These are phyloP conservation scores for Russula griseocarnosa DNA, from an alignment of 768 basidiomycete species.

Conservation along the genomic window DNA sequence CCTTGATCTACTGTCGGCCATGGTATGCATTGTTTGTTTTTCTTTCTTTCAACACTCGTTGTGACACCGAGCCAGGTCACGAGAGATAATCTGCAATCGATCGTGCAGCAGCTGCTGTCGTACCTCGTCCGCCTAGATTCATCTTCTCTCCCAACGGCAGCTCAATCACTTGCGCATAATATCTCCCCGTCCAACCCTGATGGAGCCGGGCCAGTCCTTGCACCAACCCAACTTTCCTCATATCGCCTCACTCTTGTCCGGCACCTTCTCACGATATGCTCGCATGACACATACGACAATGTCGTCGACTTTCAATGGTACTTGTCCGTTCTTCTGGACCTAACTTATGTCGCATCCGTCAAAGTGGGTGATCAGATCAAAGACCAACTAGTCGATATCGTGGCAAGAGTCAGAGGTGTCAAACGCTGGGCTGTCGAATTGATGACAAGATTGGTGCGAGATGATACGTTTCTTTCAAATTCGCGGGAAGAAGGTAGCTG, in stretches of 20 bases:
- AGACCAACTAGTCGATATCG: constrained; percentile 83
- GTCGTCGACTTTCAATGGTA: constrained; percentile 97
- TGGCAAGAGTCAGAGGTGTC: constrained; percentile 71
- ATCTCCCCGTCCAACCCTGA: constrained; percentile 43
- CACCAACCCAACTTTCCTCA: constrained; percentile 69
- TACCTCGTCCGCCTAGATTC: constrained; percentile 69
- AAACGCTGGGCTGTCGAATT: constrained; percentile 78
- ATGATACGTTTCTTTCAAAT: constrained; percentile 68
- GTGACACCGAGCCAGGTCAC: constrained; percentile 56
- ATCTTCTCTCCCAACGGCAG: constrained; percentile 53
- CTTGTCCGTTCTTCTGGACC: constrained; percentile 87
- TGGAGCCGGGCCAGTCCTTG: constrained; percentile 36
- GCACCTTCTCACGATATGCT: constrained; percentile 82
- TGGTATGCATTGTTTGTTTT: constrained; percentile 49
- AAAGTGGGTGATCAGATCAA: constrained; percentile 73
- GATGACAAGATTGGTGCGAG: constrained; percentile 76
- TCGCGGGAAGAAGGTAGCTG: constrained; percentile 69
- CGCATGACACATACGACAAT: constrained; percentile 78
- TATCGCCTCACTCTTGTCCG: constrained; percentile 83
- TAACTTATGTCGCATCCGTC: constrained; percentile 82
- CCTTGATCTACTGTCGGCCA: constrained; percentile 87
- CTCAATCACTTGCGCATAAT: constrained; percentile 50
- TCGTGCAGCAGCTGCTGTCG: constrained; percentile 84
- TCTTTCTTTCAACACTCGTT: constrained; percentile 4
- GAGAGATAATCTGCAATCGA: constrained; percentile 76